Conservation (phyloP, 108 stramenopile genomes). For the Poteriospumella lacustris region DNA sequence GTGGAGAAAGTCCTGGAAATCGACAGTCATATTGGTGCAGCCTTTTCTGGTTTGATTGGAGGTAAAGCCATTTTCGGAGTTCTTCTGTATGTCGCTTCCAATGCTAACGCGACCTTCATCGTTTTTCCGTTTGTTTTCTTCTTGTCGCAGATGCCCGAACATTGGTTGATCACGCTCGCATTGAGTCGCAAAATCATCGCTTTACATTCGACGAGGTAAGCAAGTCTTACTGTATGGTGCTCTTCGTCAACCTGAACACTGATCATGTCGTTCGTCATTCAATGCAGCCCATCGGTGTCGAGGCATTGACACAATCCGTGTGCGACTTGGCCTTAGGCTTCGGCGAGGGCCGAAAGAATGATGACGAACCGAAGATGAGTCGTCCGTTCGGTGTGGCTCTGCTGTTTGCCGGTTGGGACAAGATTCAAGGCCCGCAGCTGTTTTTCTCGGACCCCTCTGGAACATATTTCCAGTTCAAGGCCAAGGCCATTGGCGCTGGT, state of each 20-base stretch:
- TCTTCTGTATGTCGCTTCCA: neutral
- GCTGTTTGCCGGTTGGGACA: conserved; percentile 89
- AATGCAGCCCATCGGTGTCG: conserved; percentile 78
- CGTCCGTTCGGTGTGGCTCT: conserved; percentile 98
- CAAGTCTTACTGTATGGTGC: neutral
- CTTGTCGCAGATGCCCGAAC: conserved; percentile 55
- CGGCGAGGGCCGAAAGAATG: conserved; percentile 69
- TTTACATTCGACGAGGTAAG: conserved; percentile 87
- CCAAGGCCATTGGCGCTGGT: conserved; percentile 97
- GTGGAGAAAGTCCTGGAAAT: conserved; percentile 96
- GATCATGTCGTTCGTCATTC: neutral
- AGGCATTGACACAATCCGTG: conserved; percentile 94
- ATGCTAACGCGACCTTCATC: neutral
- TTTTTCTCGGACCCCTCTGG: conserved; percentile 97
- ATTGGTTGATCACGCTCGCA: conserved; percentile 94
- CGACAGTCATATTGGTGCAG: conserved; percentile 90
- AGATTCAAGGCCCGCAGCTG: conserved; percentile 82
- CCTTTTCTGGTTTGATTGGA: conserved; percentile 93
- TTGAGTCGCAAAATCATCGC: conserved; percentile 97
- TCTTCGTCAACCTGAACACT: neutral
- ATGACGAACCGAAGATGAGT: conserved; percentile 77
- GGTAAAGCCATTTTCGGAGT: neutral
- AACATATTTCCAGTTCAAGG: conserved; percentile 95
- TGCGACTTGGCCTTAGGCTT: conserved; percentile 97
- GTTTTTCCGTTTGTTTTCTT: neutral